These are phyloP conservation scores for Crepidotus variabilis DNA, from an alignment of 768 basidiomycete genomes.

Conservation along the genomic window DNA sequence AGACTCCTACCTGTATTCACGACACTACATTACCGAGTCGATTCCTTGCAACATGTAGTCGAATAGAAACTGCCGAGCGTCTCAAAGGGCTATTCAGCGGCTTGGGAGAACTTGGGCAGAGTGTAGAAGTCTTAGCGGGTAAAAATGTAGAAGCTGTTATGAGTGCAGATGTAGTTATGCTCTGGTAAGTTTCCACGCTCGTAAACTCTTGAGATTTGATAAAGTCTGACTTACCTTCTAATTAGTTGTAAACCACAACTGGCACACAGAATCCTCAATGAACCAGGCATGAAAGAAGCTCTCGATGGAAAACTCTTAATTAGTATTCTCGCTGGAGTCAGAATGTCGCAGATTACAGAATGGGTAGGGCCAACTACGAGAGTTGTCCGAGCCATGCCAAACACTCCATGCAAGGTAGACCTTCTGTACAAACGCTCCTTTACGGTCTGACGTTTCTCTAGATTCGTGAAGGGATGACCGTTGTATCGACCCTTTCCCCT, in stretches of 20 bases:
- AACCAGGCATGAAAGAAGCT: conserved; percentile 77
- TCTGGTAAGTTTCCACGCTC: conserved; percentile 58
- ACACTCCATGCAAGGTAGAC: conserved; percentile 92
- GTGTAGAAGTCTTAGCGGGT: conserved; percentile 67
- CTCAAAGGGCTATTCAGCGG: conserved; percentile 57
- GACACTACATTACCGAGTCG: conserved; percentile 73
- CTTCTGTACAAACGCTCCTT: not conserved
- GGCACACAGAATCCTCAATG: conserved; percentile 67
- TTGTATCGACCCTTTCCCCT: conserved; percentile 70
- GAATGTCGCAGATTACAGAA: conserved; percentile 69
- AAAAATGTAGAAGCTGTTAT: conserved; percentile 71
- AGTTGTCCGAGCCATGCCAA: conserved; percentile 96
- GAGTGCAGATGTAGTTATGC: conserved; percentile 78
- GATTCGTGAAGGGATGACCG: conserved; percentile 99
- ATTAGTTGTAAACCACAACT: conserved; percentile 91
- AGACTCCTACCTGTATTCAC: conserved; percentile 40
- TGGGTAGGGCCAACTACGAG: conserved; percentile 78
- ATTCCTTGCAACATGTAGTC: conserved; percentile 86
- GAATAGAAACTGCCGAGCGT: conserved; percentile 68
- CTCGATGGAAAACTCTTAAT: conserved; percentile 89
- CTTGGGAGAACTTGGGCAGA: conserved; percentile 55
- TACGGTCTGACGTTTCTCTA: conserved; percentile 25
- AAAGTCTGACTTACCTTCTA: conserved; percentile 1
- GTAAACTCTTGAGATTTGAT: not conserved
- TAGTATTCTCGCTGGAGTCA: conserved; percentile 97